These are phyloP conservation scores for Waitea zeae DNA, from an alignment of 1,284 basidiomycete genomes.

Conservation along the genomic window DNA sequence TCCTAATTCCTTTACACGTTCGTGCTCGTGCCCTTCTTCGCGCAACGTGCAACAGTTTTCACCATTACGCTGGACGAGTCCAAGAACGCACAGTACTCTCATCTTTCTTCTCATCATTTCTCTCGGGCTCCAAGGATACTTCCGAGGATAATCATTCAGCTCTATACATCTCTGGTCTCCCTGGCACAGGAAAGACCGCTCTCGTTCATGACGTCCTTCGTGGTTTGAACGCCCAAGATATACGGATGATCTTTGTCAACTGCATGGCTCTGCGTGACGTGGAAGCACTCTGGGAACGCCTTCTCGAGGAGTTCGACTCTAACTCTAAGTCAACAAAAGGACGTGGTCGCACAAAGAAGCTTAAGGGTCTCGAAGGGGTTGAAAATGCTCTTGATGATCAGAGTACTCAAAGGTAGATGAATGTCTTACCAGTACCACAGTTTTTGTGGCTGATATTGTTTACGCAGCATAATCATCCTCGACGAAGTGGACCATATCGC, in stretches of 20 bases:
- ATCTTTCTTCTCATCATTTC: slow-evolving; percentile 36
- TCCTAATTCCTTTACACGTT: slow-evolving; percentile 36
- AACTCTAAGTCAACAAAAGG: slow-evolving; percentile 17
- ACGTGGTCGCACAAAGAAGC: slow-evolving; percentile 14
- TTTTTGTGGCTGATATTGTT: neutral
- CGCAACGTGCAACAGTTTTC: slow-evolving; percentile 37
- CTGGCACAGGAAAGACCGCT: slow-evolving; percentile 72
- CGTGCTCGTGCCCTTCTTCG: slow-evolving; percentile 54
- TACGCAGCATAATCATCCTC: slow-evolving; percentile 45
- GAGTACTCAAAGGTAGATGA: slow-evolving; percentile 38
- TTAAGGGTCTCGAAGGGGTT: slow-evolving; percentile 9
- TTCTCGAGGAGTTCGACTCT: slow-evolving; percentile 35
- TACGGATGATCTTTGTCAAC: slow-evolving; percentile 43
- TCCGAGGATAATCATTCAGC: slow-evolving; percentile 18
- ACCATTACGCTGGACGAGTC: slow-evolving; percentile 45
- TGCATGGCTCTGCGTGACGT: slow-evolving; percentile 57
- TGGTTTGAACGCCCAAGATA: slow-evolving; percentile 14
- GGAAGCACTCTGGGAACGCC: slow-evolving; percentile 52
- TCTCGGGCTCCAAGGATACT: slow-evolving; percentile 15
- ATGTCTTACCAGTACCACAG: slow-evolving; percentile 1
- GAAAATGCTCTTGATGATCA: slow-evolving; percentile 13
- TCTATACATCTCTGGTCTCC: slow-evolving; percentile 64
- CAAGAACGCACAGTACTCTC: slow-evolving; percentile 36
- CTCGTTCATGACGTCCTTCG: slow-evolving; percentile 48
- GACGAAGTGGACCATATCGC: slow-evolving; percentile 69